Evolutionary conservation across 345 rosid genomes (phyloP).

Genomic region (Laguncularia racemosa): DNA sequence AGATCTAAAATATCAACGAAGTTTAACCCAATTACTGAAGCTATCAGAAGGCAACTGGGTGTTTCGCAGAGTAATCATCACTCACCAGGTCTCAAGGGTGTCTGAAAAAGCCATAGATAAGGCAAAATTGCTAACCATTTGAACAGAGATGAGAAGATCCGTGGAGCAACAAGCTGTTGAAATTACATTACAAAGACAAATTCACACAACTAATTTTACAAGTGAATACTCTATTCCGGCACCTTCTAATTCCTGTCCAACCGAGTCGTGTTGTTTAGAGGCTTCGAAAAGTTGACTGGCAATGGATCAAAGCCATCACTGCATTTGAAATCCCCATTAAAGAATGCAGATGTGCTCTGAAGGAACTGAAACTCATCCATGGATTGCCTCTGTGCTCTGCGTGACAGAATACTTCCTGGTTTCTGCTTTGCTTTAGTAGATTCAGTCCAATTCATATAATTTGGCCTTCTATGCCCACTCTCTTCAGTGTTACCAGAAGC

Average conservation of each 20-base stretch:
- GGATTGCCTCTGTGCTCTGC: constrained; percentile 59
- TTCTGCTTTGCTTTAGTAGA: constrained; percentile 82
- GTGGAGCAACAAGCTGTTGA: constrained; percentile 56
- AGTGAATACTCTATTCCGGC: constrained; percentile 16
- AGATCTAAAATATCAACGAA: too few species aligned
- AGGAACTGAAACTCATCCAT: constrained; percentile 91
- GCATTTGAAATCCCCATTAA: constrained; percentile 31
- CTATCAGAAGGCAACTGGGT: too few species aligned
- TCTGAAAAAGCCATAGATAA: too few species aligned
- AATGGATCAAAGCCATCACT: constrained; percentile 35
- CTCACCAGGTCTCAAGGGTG: too few species aligned
- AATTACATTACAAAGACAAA: constrained; percentile 11
- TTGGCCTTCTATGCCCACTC: constrained; percentile 50
- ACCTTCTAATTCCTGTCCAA: constrained; percentile 23
- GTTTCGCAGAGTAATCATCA: too few species aligned
- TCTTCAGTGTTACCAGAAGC: constrained; percentile 53
- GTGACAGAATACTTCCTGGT: constrained; percentile 15
- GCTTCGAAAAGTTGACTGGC: constrained; percentile 38
- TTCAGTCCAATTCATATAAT: constrained; percentile 78
- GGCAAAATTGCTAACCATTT: too few species aligned
- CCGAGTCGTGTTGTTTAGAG: constrained; percentile 32
- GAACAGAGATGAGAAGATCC: too few species aligned
- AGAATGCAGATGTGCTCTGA: constrained; percentile 37
- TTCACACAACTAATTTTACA: constrained; percentile 14
- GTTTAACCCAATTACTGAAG: too few species aligned